Base-by-base conservation (phyloP, 306 rosid species). In the Delonix regia region DNA sequence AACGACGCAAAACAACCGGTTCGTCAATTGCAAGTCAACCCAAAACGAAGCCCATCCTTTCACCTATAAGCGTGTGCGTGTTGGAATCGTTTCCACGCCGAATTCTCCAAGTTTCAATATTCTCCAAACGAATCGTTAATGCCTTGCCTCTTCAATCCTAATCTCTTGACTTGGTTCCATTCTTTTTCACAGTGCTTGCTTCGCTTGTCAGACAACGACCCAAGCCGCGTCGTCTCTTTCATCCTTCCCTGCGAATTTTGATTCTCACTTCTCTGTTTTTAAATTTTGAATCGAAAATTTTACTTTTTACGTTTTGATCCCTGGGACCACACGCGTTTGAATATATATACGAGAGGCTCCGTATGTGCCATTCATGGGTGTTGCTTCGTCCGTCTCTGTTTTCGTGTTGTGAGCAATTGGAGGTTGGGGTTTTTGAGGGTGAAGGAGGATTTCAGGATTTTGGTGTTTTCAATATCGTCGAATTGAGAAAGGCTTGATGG, bases 401-500 rank as follows among this genome's bases (percentile, higher is more conserved):
- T 30, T 3, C 19, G 12, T 18, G 18, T 57, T 44, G 21, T 5
- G n/a, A n/a, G n/a, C n/a, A n/a, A n/a, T n/a, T n/a, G 10, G 7
- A 11, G 47, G 7, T 44, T 10, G 3, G 49, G 28, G 36, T 34
- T 18, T 8, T 10, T 21, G 51, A 65, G n/a, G 30, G 0, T 2
- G 33, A 65, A 65, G 71, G 10, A 65, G 28, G 38, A 15, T 25
- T 22, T 14, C 47, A 7, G 13, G 21, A 25, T 9, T 4, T 16
- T 30, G 13, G 21, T 14, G 19, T 27, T 27, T 59, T 11, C 9
- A 19, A 19, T 18, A 59, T 24, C 9, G 6, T 25, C 11, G 10
- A 51, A 7, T 13, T 11, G 11, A 10, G 51, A 21, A 1, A 10
- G 7, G 1, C 0, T 38, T 10, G 0, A 94, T 92, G 98, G 97